These are phyloP conservation scores for Ormosia emarginata DNA, from an alignment of 306 rosid species.

Conservation along the genomic window DNA sequence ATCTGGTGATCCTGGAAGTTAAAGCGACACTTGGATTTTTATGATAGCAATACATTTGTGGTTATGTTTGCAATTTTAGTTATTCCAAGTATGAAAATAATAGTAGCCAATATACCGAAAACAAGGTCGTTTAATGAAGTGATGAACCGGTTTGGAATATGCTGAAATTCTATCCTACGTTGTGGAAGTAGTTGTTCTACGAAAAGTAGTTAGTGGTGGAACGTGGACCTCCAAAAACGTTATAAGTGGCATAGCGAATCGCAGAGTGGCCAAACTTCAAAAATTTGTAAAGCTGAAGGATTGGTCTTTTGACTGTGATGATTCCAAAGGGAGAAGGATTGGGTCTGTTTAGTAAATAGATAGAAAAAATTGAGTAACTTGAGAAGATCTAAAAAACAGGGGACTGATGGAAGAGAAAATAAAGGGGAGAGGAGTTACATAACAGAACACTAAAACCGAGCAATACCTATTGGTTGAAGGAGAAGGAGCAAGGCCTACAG, in stretches of 20 bases:
- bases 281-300: neutral
- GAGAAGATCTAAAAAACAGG: neutral
- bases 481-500: neutral
- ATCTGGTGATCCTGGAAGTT: slow-evolving; percentile 19
- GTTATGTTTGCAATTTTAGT: slow-evolving; percentile 7
- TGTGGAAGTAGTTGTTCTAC: slow-evolving; percentile 35
- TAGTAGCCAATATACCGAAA: neutral
- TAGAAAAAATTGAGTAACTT: neutral
- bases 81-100: slow-evolving; percentile 26
- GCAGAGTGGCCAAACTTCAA: neutral
- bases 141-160: slow-evolving; percentile 20
- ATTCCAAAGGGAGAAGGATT: neutral
- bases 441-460: neutral
- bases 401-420: neutral
- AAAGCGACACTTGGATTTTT: slow-evolving; percentile 19
- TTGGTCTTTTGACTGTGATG: neutral
- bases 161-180: slow-evolving; percentile 38
- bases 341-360: neutral
- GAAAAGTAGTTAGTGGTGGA: neutral
- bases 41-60: slow-evolving; percentile 17
- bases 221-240: neutral
- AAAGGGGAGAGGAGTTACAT: neutral
- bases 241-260: neutral
- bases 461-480: neutral
- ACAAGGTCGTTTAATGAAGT: slow-evolving; percentile 24